Conservation (phyloP, 2,329 filamentous ascomycete species). For the Cercospora zeae-maydis region DNA sequence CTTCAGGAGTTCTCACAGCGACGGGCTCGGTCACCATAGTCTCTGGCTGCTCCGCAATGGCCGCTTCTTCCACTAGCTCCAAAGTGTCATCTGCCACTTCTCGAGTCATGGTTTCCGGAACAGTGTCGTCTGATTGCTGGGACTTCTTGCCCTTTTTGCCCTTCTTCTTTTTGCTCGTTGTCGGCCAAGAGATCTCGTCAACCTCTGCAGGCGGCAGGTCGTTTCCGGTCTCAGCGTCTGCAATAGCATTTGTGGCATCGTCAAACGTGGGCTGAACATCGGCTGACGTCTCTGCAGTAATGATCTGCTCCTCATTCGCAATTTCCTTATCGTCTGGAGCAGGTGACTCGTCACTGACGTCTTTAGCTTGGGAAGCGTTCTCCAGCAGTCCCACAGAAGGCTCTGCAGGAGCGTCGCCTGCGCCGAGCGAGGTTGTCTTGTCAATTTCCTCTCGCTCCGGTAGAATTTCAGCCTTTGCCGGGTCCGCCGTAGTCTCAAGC, state of each 20-base stretch:
- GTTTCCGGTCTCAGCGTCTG: not conserved
- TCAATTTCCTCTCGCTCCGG: not conserved
- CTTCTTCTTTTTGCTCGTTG: slow-evolving; percentile 22
- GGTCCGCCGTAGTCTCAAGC: not conserved
- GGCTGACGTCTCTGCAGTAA: not conserved
- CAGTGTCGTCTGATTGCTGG: not conserved
- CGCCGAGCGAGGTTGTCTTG: not conserved
- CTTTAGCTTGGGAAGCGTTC: not conserved
- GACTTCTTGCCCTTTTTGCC: slow-evolving; percentile 27
- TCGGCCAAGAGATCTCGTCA: slow-evolving; percentile 13
- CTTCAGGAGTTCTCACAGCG: not conserved
- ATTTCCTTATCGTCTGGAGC: not conserved
- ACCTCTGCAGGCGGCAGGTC: not conserved
- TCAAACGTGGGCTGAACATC: not conserved
- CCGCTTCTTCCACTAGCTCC: too few species aligned
- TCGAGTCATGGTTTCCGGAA: not conserved
- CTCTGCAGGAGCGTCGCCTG: not conserved
- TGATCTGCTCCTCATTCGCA: not conserved
- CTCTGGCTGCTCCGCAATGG: not conserved
- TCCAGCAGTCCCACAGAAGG: not conserved
- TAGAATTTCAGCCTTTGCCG: not conserved
- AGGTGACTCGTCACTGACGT: not conserved
- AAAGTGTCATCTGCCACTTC: not conserved
- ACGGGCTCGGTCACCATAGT: not conserved
- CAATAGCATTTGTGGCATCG: not conserved